Evolutionary conservation across 441 rosid species (phyloP).

Genomic region (Corymbia calophylla): DNA sequence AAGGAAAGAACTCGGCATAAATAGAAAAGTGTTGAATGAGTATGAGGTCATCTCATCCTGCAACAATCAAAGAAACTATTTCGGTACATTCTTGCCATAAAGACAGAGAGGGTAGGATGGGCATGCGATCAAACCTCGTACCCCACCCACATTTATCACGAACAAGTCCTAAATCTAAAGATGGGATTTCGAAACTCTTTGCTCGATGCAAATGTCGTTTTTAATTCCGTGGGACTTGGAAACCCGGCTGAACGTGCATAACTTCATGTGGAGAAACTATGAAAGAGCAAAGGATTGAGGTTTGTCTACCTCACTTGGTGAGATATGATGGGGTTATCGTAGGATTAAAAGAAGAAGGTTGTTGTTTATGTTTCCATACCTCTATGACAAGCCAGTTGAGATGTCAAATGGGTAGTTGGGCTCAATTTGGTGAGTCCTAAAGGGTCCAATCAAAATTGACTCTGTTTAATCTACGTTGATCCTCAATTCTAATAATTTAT

Average conservation of each 20-base stretch:
- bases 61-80: not conserved
- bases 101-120: not conserved
- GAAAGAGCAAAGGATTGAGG: not conserved
- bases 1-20: not conserved
- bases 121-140: not conserved
- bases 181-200: accelerated
- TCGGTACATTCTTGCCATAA: not conserved
- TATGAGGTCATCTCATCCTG: not conserved
- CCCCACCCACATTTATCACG: not conserved
- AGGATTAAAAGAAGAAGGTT: not conserved
- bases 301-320: not conserved
- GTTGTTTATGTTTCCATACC: not conserved
- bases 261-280: too few relatives aligned
- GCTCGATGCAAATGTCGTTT: not conserved
- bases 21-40: not conserved
- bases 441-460: not conserved
- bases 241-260: not conserved
- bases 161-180: not conserved
- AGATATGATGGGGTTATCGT: not conserved
- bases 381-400: not conserved
- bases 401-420: not conserved
- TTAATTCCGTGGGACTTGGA: not conserved
- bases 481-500: accelerated
- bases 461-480: not conserved
- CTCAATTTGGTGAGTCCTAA: not conserved